phyloP scores from a whole-genome alignment of 1,284 basidiomycete species.

The Lentinula novae-zelandiae region DNA sequence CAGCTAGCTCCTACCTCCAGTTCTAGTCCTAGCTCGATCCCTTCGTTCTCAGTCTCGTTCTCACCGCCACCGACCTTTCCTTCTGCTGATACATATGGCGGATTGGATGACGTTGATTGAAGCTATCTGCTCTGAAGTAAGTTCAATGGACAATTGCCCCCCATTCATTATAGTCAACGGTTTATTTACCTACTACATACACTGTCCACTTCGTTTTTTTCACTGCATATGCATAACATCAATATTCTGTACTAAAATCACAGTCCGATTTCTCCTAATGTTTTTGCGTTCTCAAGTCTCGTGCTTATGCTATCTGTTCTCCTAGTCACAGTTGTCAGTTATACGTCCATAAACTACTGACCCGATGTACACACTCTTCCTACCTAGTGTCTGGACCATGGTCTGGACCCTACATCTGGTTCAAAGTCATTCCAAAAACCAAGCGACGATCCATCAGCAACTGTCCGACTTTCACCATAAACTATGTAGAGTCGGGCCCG shows the following conservation, averaged over 20 bases:
- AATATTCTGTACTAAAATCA: too few relatives aligned
- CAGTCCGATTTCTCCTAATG: too few relatives aligned
- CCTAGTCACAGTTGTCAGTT: too few relatives aligned
- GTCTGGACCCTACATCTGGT: too few relatives aligned
- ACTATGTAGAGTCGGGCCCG: neutral
- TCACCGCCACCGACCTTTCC: neutral
- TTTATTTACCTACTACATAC: neutral
- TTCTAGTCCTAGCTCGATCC: neutral
- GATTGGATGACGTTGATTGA: constrained; percentile 29
- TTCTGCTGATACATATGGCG: constrained; percentile 16
- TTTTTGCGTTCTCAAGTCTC: too few relatives aligned
- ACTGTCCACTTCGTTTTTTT: neutral
- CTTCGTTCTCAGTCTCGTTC: constrained; percentile 4
- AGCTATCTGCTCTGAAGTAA: neutral
- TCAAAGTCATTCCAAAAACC: neutral
- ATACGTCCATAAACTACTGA: too few relatives aligned
- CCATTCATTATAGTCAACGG: neutral
- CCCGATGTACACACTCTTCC: too few relatives aligned
- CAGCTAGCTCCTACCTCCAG: neutral
- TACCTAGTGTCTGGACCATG: too few relatives aligned
- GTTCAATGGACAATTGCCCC: neutral
- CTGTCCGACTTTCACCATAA: neutral
- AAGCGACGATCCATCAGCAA: neutral
- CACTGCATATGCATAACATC: too few relatives aligned
- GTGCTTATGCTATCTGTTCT: too few relatives aligned